phyloP scores from a whole-genome alignment of 2,329 filamentous ascomycete species.

The Thielaviopsis ethacetica region DNA sequence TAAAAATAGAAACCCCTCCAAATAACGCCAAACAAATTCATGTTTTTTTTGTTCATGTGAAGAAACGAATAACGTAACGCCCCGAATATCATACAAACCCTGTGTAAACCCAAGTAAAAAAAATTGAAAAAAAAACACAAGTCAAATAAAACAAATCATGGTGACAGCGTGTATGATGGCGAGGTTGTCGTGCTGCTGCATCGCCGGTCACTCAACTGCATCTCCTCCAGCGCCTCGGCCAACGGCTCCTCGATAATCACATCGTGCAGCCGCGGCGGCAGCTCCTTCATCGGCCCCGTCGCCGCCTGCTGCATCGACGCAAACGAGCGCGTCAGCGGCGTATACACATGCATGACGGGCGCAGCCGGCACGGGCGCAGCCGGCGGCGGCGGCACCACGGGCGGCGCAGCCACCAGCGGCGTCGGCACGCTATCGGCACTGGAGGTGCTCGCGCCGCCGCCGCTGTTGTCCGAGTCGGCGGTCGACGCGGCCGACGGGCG shows the following conservation, averaged over 20 bases:
- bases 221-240: constrained; percentile 6
- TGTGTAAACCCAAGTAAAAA: background rate
- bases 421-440: background rate
- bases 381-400: background rate
- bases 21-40: background rate
- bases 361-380: background rate
- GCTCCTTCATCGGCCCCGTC: constrained; percentile 1
- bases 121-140: background rate
- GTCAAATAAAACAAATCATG: background rate
- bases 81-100: background rate
- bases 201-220: background rate
- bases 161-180: constrained; percentile 6
- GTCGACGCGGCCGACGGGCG: constrained; percentile 5
- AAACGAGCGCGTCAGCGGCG: background rate
- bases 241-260: constrained; percentile 10
- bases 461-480: background rate
- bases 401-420: too few relatives aligned
- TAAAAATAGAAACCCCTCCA: too few relatives aligned
- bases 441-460: background rate
- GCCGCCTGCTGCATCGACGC: background rate
- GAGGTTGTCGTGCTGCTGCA: constrained; percentile 2
- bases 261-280: constrained; percentile 1
- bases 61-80: background rate
- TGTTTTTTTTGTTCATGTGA: background rate
- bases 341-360: background rate